These are phyloP conservation scores for Anaeromyces robustus DNA, from an alignment of 192 early-diverging fungal genomes.

Conservation along the genomic window DNA sequence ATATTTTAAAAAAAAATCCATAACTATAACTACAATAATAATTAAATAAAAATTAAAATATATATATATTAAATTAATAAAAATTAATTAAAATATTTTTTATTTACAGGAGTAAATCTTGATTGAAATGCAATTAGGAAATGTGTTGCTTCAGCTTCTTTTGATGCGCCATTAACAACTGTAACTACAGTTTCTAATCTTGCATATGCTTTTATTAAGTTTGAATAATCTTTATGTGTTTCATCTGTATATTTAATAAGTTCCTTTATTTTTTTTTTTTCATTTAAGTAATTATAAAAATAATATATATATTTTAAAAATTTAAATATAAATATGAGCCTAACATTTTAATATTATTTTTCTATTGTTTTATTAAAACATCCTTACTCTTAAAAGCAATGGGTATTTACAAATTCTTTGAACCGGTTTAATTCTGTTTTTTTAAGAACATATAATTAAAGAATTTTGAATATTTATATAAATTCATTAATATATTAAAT, in stretches of 20 bases:
- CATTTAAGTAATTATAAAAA: too few relatives aligned
- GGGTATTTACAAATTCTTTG: neutral
- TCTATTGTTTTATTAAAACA: too few relatives aligned
- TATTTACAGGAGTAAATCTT: neutral
- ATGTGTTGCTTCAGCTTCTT: neutral
- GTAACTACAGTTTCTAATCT: neutral
- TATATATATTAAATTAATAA: neutral
- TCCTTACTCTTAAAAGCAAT: neutral
- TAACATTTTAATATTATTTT: too few relatives aligned
- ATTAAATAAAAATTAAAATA: too few relatives aligned
- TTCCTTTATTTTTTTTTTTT: neutral
- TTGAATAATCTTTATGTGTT: neutral
- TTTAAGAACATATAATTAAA: too few relatives aligned
- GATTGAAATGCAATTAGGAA: neutral
- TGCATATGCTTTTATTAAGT: neutral
- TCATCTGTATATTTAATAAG: neutral
- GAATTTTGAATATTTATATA: too few relatives aligned
- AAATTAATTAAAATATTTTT: neutral
- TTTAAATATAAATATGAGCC: too few relatives aligned
- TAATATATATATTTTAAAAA: neutral
- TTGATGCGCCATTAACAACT: neutral
- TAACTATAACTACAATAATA: too few relatives aligned
- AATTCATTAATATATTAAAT: too few relatives aligned
- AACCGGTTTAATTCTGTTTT: neutral
- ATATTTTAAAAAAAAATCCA: too few relatives aligned